Base-by-base conservation (phyloP, 257 asterid species). In the Solanum gandarillasii region DNA sequence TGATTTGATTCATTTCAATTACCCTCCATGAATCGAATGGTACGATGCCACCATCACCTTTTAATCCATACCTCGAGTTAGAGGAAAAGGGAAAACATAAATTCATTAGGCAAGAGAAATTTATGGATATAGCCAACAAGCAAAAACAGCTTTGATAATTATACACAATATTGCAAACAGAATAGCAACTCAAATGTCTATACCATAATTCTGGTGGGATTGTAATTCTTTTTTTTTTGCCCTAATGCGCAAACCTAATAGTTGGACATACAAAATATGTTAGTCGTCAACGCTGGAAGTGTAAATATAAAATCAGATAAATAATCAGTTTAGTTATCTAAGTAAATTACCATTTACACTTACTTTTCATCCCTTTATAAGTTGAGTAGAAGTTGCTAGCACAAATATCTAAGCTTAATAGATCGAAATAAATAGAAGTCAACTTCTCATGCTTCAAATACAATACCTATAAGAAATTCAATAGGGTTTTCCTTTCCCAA, bases 171-270 rank as follows among this genome's bases (percentile, higher is more conserved):
- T 27, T 67, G 35, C 74, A 67, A 67, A 67, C 74, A 67, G 4
- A 27, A 25, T 27, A 27, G 20, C 35, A 67, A 67, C 35, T 67
- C 74, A 67, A 27, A 67, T 25, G 5, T 39, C 2, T 4, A 67
- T 67, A 67, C 35, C 74, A 8, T 27, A 18, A 9, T 8, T 21
- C 91, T 48, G 99, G 99, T 86, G 99, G 98, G 90, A 97, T 94
- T 39, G 98, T 95, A 48, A 97, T 93, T 88, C 98, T 93, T 90
- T 98, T 92, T 92, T 91, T 93, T 97, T 32, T 32, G 91, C 95
- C 98, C 82, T 98, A 98, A 93, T 74, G 8, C 98, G 98, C 99
- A 97, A 95, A 83, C 98, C 96, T 97, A 94, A 83, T 74, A 83
- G 82, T 82, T 73, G 55, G 90, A 88, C 7, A 76, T 79, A 88